These are phyloP conservation scores for Pezicula carpinea DNA, from an alignment of 2,329 filamentous ascomycete genomes.

Conservation along the genomic window DNA sequence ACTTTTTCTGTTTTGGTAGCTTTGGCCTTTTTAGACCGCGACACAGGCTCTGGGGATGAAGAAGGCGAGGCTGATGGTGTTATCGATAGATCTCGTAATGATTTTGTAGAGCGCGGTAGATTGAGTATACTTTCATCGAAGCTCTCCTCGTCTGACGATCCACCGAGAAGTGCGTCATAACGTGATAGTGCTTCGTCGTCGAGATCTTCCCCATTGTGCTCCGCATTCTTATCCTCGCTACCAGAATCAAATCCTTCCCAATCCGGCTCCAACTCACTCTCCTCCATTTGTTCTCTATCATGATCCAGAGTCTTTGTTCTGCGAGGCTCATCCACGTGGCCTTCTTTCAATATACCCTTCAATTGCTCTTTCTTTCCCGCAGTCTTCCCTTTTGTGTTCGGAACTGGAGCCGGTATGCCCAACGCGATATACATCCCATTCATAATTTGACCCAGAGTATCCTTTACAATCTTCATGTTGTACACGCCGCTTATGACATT, in stretches of 20 bases:
- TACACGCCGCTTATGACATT: slow-evolving; percentile 51
- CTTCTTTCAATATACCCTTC: slow-evolving; percentile 12
- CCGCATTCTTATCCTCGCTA: slow-evolving; percentile 7
- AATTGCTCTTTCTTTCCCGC: slow-evolving; percentile 13
- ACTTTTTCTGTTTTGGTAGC: slow-evolving; percentile 8
- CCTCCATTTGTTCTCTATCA: neutral
- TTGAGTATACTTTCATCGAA: slow-evolving; percentile 14
- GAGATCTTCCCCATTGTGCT: slow-evolving; percentile 11
- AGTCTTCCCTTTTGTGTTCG: slow-evolving; percentile 10
- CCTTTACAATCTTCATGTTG: slow-evolving; percentile 47
- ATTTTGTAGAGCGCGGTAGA: neutral
- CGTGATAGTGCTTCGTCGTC: slow-evolving; percentile 23
- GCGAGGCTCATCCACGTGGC: neutral
- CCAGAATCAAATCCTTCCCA: slow-evolving; percentile 18
- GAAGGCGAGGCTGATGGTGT: slow-evolving; percentile 5
- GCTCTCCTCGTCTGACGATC: slow-evolving; percentile 27
- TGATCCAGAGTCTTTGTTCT: neutral
- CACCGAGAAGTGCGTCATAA: slow-evolving; percentile 25
- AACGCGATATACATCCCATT: slow-evolving; percentile 24
- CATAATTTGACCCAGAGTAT: slow-evolving; percentile 36
- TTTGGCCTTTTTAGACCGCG: slow-evolving; percentile 14
- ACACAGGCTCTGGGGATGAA: slow-evolving; percentile 11
- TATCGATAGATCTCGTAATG: neutral
- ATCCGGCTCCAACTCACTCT: slow-evolving; percentile 3
- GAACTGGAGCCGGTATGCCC: slow-evolving; percentile 21